Percentiles rank a stretch among this genome's conserved stretches.
Conservation (phyloP, 2,329 filamentous ascomycete genomes). For the Fusarium caatingaense region DNA sequence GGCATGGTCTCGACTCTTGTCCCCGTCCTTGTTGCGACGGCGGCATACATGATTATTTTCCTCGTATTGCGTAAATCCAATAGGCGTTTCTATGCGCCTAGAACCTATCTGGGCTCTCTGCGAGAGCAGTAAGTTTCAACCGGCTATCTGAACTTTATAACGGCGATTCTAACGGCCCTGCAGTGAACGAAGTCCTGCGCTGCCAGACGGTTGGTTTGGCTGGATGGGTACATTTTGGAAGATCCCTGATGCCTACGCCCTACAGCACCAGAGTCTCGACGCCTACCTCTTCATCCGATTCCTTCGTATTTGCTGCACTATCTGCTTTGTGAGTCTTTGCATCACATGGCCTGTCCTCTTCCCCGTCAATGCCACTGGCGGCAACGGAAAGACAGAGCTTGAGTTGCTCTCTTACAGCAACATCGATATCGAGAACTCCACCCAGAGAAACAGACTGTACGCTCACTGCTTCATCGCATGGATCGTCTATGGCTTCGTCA, state of each 20-base stretch:
- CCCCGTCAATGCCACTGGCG: slow-evolving; percentile 86
- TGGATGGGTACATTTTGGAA: slow-evolving; percentile 73
- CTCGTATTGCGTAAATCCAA: slow-evolving; percentile 60
- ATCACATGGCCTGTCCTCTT: slow-evolving; percentile 89
- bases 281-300: slow-evolving; percentile 90
- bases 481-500: slow-evolving; percentile 86
- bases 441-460: slow-evolving; percentile 75
- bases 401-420: slow-evolving; percentile 56
- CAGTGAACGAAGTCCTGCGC: slow-evolving; percentile 66
- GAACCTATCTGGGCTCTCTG: slow-evolving; percentile 62
- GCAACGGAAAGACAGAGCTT: slow-evolving; percentile 72
- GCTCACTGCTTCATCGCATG: slow-evolving; percentile 85
- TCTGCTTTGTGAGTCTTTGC: slow-evolving; percentile 81
- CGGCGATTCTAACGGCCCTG: slow-evolving; percentile 22
- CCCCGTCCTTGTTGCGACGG: slow-evolving; percentile 62
- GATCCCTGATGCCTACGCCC: slow-evolving; percentile 78
- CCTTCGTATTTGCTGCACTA: slow-evolving; percentile 78
- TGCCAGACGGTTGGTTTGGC: slow-evolving; percentile 67
- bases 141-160: background rate
- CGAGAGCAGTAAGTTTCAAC: slow-evolving; percentile 58
- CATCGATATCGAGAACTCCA: slow-evolving; percentile 56
- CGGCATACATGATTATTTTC: slow-evolving; percentile 64
- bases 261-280: slow-evolving; percentile 90
- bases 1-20: slow-evolving; percentile 64
- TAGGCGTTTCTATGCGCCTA: slow-evolving; percentile 66